Evolutionary conservation across 176 grass and related monocot species (phyloP), one percentile per base, ranked within the genome.

Genomic region (Poa annua): DNA sequence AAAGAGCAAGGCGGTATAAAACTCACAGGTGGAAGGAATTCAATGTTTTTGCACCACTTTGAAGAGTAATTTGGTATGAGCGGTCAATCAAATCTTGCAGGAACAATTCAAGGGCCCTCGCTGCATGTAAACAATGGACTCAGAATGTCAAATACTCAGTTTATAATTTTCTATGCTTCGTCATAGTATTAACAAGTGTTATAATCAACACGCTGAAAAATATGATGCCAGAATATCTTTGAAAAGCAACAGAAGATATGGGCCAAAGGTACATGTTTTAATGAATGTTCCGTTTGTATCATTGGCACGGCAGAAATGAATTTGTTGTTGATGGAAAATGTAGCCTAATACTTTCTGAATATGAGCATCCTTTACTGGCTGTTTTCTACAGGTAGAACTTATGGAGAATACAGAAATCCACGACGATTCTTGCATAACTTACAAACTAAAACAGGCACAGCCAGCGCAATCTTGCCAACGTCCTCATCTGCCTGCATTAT

Each of bases 401-500:
- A 54, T 71, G 36, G 16, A 77, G 47, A 44, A 14, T 47, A 24
- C 20, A 21, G 0, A 61, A 51, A 74, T 55, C 5, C 49, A 75
- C 39, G 69, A 68, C n/a, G 17, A 89, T 75, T 80, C 3, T 21
- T 53, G 26, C 10, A 2, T 15, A 79, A 90, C 97, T 92, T 90
- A 99, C 97, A 99, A 52, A 99, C 97, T 92, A 99, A 86, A 94
- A 99, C 89, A 88, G 97, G 97, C 77, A 99, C 97, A 54, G 97
- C 97, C 50, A 82, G 66, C 19, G 97, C 97, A 81, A 99, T 99
- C 86, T 99, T 99, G 56, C 97, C 93, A 62, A 99, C 93, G 16
- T 99, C 97, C 78, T 99, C 97, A 86, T 99, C 97, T 89, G 97
- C 89, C 92, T 99, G 93, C 97, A 99, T 99, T 74, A 99, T 99